phyloP scores from a whole-genome alignment of 2,329 filamentous ascomycete genomes.

The Erysiphe pulchra region DNA sequence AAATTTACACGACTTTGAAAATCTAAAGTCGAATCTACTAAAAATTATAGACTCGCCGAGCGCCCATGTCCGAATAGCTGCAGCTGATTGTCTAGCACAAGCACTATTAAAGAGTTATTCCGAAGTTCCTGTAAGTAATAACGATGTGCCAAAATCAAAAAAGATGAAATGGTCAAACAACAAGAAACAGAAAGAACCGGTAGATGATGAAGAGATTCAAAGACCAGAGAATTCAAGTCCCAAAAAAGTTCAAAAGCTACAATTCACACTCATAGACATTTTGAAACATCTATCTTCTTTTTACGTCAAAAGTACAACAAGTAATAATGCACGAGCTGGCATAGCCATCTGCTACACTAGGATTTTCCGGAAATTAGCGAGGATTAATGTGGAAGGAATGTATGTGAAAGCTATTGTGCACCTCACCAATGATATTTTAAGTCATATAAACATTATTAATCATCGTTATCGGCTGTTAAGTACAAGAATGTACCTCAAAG shows the following conservation, averaged over 20 bases:
- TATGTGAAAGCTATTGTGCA: constrained; percentile 64
- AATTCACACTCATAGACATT: constrained; percentile 52
- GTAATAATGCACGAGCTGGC: constrained; percentile 56
- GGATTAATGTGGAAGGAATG: constrained; percentile 57
- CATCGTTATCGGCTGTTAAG: constrained; percentile 75
- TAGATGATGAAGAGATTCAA: constrained; percentile 42
- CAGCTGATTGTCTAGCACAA: constrained; percentile 62
- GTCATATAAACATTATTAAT: constrained; percentile 46
- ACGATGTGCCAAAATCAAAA: constrained; percentile 30
- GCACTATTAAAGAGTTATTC: constrained; percentile 63
- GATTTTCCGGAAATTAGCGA: constrained; percentile 52
- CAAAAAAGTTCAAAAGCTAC: constrained; percentile 46
- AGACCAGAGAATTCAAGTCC: constrained; percentile 52
- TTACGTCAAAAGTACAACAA: constrained; percentile 54
- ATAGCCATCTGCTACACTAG: constrained; percentile 72
- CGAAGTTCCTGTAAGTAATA: constrained; percentile 24
- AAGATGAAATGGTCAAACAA: constrained; percentile 41
- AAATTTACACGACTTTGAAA: constrained; percentile 75
- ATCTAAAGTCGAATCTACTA: constrained; percentile 56
- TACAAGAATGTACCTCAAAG: constrained; percentile 61
- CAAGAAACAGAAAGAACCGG: constrained; percentile 31
- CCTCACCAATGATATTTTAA: constrained; percentile 56
- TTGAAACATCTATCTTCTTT: constrained; percentile 55
- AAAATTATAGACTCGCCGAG: constrained; percentile 65
- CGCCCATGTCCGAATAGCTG: constrained; percentile 54